Base-by-base conservation (phyloP, 306 rosid species). In the Mimosa pudica region DNA sequence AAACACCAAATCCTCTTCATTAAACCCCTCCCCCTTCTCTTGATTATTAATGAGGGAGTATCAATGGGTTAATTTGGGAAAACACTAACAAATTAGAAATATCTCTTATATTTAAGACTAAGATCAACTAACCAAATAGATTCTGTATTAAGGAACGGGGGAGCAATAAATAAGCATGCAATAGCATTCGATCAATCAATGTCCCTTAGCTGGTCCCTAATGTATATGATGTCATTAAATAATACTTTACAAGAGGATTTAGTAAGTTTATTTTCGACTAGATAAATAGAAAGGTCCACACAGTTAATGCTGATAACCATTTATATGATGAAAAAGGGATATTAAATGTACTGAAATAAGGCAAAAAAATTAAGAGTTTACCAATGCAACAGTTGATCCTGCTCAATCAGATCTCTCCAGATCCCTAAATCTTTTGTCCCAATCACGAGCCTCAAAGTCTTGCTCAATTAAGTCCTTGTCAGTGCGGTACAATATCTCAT, bases 391-490 rank as follows among this genome's bases (percentile, higher is more conserved):
- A 8, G 30, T 55, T 66, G 51, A 71, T 57, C 77, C 51, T 62
- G 81, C 63, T 91, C 86, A 93, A 78, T 95, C 97, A 52, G 88
- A 89, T 80, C 89, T 83, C 87, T 95, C 92, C 35, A 88, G 76
- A 86, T 95, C 97, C 82, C 90, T 88, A 82, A 95, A 93, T 79
- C 92, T 89, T 79, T 73, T 83, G 68, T 95, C 99, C 99, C 98
- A 95, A 68, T 95, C 98, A 32, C 81, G 81, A 73, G 89, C 86
- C 65, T 93, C 98, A 7, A 81, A 89, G 35, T 93, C 93, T 91
- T 95, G 98, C 83, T 95, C 99, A 57, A 91, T 12, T n/a, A 95
- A 79, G 85, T 95, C 99, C 83, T 77, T 89, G 83, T 95, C 99
- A 55, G 98, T 91, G 74, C 96, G 89, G 85, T 95, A 95, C 46